Percentiles rank a stretch among this genome's conserved stretches.
Evolutionary conservation across 2,329 filamentous ascomycete genomes (phyloP).

Genomic region (Colletotrichum liriopes): DNA sequence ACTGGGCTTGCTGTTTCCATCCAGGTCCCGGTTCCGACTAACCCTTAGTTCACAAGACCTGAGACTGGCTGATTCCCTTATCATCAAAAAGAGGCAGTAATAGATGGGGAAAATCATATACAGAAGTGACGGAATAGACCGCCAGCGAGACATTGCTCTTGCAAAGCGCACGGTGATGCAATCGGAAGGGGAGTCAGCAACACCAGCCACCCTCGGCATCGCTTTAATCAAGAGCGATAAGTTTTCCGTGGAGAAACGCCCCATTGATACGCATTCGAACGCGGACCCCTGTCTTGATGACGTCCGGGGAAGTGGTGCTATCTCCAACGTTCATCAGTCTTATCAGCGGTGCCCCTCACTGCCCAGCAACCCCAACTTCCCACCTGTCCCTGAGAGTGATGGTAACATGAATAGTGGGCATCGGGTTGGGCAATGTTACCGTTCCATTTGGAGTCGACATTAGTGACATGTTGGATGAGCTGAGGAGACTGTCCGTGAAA

Average conservation of each 20-base stretch:
- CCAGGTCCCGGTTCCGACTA: neutral
- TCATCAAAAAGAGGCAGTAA: neutral
- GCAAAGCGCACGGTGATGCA: neutral
- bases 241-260: neutral
- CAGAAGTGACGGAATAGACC: too few species aligned
- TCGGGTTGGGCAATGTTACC: conserved; percentile 35
- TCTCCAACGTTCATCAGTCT: conserved; percentile 21
- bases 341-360: conserved; percentile 37
- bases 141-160: neutral
- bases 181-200: neutral
- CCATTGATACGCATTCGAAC: neutral
- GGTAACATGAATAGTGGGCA: conserved; percentile 41
- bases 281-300: conserved; percentile 14
- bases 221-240: neutral
- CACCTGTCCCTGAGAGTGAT: conserved; percentile 2
- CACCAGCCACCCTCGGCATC: neutral
- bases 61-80: neutral
- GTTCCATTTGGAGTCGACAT: conserved; percentile 26
- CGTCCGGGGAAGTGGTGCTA: conserved; percentile 21
- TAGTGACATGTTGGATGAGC: conserved; percentile 18
- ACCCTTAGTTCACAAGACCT: neutral
- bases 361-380: conserved; percentile 18
- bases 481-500: conserved; percentile 9
- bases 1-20: neutral
- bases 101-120: neutral